Evolutionary conservation across 495 filamentous ascomycete species (phyloP).

Genomic region (Aspergillus nanangensis): DNA sequence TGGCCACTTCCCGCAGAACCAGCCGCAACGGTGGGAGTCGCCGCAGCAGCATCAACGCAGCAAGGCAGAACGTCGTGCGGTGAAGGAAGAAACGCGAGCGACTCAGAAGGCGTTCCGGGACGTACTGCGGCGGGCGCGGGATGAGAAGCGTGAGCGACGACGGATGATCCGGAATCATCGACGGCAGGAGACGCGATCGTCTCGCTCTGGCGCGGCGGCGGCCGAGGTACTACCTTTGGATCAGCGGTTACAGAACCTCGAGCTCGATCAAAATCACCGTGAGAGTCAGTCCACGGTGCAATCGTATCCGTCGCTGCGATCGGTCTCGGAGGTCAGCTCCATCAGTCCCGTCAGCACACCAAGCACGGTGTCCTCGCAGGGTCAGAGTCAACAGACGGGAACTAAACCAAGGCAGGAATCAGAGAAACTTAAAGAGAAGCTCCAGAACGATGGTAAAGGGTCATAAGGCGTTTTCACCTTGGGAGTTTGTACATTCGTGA

Average conservation of each 20-base stretch:
- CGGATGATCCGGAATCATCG: slow-evolving; percentile 19
- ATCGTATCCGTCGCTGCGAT: slow-evolving; percentile 14
- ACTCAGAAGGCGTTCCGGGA: slow-evolving; percentile 38
- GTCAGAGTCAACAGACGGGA: too few species aligned
- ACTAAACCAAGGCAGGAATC: too few species aligned
- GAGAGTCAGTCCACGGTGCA: slow-evolving; percentile 11
- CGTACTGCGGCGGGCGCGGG: slow-evolving; percentile 33
- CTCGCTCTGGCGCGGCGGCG: too few species aligned
- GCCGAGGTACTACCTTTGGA: slow-evolving; percentile 6
- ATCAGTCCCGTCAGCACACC: slow-evolving; percentile 19
- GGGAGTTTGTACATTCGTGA: too few species aligned
- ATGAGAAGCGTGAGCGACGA: slow-evolving; percentile 33
- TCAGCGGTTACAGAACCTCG: slow-evolving; percentile 20
- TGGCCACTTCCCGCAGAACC: too few species aligned
- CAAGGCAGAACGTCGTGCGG: slow-evolving; percentile 23
- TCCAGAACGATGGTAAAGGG: too few species aligned
- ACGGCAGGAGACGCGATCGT: slow-evolving; percentile 17
- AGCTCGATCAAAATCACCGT: slow-evolving; percentile 11
- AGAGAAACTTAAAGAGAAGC: too few species aligned
- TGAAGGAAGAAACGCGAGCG: slow-evolving; percentile 37
- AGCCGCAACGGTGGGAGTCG: slow-evolving; percentile 40
- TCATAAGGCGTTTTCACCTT: too few species aligned
- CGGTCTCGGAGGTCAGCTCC: slow-evolving; percentile 17
- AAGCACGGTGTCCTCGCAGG: slow-evolving; percentile 17
- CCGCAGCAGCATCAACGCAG: slow-evolving; percentile 33